Percentiles rank a stretch among this genome's conserved stretches.
phyloP scores from a whole-genome alignment of 164 flowering plant genomes.

The Malania oleifera region DNA sequence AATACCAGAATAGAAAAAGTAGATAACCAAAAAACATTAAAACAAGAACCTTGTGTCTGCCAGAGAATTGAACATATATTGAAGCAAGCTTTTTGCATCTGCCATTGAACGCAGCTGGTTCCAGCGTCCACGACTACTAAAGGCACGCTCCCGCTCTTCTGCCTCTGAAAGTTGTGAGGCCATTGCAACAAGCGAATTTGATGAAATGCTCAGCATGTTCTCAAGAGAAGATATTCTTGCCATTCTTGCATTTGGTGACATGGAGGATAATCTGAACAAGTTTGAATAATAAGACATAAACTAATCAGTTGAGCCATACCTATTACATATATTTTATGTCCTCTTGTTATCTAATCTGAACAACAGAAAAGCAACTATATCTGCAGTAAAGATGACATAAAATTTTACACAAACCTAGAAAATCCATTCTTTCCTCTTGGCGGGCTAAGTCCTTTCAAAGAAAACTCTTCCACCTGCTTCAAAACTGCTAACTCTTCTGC shows the following conservation, averaged over 20 bases:
- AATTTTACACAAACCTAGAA: constrained; percentile 41
- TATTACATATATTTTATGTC: neutral
- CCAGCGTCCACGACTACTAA: constrained; percentile 83
- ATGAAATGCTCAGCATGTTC: constrained; percentile 81
- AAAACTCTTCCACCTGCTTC: constrained; percentile 75
- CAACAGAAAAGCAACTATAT: neutral
- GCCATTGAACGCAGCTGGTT: constrained; percentile 93
- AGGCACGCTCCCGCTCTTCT: constrained; percentile 92
- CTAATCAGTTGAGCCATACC: neutral
- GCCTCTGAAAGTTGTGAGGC: constrained; percentile 99
- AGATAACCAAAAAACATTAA: neutral
- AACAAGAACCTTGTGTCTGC: constrained; percentile 69
- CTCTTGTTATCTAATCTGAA: neutral
- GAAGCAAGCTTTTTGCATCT: constrained; percentile 92
- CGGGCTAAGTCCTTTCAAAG: constrained; percentile 75
- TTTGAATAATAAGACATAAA: neutral
- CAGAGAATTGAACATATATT: constrained; percentile 82
- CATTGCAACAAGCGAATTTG: constrained; percentile 91
- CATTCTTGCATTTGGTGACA: constrained; percentile 90
- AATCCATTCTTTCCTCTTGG: constrained; percentile 86
- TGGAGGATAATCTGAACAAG: constrained; percentile 58
- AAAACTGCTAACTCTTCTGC: constrained; percentile 85
- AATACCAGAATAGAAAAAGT: neutral
- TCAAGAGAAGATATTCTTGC: constrained; percentile 89
- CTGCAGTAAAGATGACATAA: neutral